Evolutionary conservation across 2,329 filamentous ascomycete species (phyloP), one percentile per base, ranked within the genome.

Genomic region (Verticillium nonalfalfae): DNA sequence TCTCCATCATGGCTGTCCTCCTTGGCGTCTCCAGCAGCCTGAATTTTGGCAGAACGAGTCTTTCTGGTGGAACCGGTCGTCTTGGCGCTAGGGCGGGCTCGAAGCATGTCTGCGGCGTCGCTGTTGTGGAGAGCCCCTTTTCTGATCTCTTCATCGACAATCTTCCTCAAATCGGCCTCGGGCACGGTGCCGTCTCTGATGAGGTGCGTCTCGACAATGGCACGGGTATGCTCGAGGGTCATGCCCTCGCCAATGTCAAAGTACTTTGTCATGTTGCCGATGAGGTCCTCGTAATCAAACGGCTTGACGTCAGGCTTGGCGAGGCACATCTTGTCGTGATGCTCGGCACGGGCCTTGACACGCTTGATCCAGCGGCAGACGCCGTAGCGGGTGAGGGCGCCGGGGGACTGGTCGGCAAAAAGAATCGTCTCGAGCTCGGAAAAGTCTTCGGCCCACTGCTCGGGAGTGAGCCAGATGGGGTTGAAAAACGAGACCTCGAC

Each of bases 391-490:
- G n/a, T 52, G 18, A 26, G 10, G 10, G 45, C 10, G 2, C 45
- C 45, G 7, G n/a, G n/a, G 18, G 45, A 10, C 9, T 21, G n/a
- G 18, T 52, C 45, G 18, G 2, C 9, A 1, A 4, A 7, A 18
- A 26, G 13, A 14, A n/a, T 15, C 13, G 18, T 18, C 3, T 52
- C 45, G n/a, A 5, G n/a, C 1, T 21, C 45, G 4, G 7, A n/a
- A 18, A 10, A 18, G 15, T 36, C 33, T n/a, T 6, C 4, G 15
- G 33, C 55, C 7, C 13, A 57, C 33, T 57, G 33, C 34, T 50
- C n/a, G 4, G n/a, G 39, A 15, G 26, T 33, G 58, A 64, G 39
- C 63, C 63, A 65, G 34, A 65, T 54, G 39, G 57, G 58, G 36
- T 59, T 38, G 58, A 60, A 65, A 5, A 65, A 11, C 4, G 52